Conservation (phyloP, 345 rosid species). For the Anacardium occidentale region DNA sequence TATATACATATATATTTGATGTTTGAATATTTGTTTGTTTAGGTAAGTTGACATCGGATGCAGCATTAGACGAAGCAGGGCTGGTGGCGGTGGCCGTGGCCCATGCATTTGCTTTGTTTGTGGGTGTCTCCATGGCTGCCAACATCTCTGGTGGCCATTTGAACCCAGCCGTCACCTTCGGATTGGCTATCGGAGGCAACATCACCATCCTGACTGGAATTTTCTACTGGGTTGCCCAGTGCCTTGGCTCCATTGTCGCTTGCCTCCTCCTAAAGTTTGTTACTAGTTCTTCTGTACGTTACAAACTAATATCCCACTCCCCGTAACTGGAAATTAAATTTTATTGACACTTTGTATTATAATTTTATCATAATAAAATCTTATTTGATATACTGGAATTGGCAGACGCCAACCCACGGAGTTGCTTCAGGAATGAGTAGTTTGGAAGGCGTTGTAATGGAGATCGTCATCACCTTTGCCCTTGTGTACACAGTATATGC, state of each 20-base stretch:
- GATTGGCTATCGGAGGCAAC: constrained; percentile 82
- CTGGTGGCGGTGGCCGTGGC: constrained; percentile 85
- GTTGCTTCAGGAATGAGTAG: constrained; percentile 67
- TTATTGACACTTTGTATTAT: too few species aligned
- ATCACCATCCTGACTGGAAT: constrained; percentile 71
- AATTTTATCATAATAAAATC: too few species aligned
- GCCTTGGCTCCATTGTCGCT: constrained; percentile 78
- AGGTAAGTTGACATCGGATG: constrained; percentile 72
- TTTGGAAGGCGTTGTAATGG: constrained; percentile 63
- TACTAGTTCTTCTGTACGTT: constrained; percentile 48
- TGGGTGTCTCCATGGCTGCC: constrained; percentile 75
- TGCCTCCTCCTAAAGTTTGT: constrained; percentile 75
- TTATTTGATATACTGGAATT: background rate
- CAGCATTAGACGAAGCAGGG: constrained; percentile 70
- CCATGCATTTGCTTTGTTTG: constrained; percentile 78
- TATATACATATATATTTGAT: too few species aligned
- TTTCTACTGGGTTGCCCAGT: constrained; percentile 87
- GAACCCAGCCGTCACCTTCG: constrained; percentile 87
- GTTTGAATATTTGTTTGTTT: background rate
- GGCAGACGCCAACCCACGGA: constrained; percentile 79
- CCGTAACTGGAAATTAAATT: too few species aligned
- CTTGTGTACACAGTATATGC: constrained; percentile 87
- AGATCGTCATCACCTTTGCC: constrained; percentile 71
- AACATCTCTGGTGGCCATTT: constrained; percentile 91
- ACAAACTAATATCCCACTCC: background rate